Percentiles rank a stretch among this genome's conserved stretches.
phyloP scores from a whole-genome alignment of 805 yeast species.

The Clavispora vitiphila region DNA sequence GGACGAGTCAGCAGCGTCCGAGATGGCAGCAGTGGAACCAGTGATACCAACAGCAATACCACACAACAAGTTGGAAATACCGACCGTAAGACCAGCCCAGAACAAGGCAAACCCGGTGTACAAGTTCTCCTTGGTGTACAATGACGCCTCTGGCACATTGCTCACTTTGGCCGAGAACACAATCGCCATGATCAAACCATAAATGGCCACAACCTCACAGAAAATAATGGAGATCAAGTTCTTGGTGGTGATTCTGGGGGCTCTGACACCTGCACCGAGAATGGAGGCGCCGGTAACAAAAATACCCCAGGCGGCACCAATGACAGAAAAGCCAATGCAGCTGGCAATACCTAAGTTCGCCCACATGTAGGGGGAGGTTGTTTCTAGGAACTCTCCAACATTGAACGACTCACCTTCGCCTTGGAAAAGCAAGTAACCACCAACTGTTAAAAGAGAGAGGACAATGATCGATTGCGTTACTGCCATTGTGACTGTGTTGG shows the following conservation, averaged over 20 bases:
- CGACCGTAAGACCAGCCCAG: conserved; percentile 98
- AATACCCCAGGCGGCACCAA: conserved; percentile 99
- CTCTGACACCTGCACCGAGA: conserved; percentile 96
- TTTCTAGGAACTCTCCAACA: conserved; percentile 79
- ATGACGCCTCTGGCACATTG: conserved; percentile 55
- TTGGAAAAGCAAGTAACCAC: conserved; percentile 72
- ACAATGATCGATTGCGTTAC: conserved; percentile 23
- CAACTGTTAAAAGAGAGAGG: conserved; percentile 33
- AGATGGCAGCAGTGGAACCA: conserved; percentile 97
- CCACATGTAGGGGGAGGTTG: conserved; percentile 96
- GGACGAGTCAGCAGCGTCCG: conserved; percentile 96
- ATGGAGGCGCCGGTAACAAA: conserved; percentile 92
- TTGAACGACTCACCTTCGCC: conserved; percentile 91
- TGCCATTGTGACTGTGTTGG: conserved; percentile 11
- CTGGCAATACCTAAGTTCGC: conserved; percentile 83
- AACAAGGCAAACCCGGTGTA: conserved; percentile 93
- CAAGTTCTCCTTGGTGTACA: conserved; percentile 76
- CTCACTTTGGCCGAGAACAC: conserved; percentile 88
- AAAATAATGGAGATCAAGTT: conserved; percentile 94
- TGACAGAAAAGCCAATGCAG: conserved; percentile 91
- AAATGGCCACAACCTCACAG: conserved; percentile 98
- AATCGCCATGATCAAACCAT: conserved; percentile 95
- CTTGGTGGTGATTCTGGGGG: conserved; percentile 96
- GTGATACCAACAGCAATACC: conserved; percentile 97
- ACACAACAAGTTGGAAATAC: conserved; percentile 87